These are phyloP conservation scores for Mucor lusitanicus DNA, from an alignment of 371 early-diverging fungal genomes.

Conservation along the genomic window DNA sequence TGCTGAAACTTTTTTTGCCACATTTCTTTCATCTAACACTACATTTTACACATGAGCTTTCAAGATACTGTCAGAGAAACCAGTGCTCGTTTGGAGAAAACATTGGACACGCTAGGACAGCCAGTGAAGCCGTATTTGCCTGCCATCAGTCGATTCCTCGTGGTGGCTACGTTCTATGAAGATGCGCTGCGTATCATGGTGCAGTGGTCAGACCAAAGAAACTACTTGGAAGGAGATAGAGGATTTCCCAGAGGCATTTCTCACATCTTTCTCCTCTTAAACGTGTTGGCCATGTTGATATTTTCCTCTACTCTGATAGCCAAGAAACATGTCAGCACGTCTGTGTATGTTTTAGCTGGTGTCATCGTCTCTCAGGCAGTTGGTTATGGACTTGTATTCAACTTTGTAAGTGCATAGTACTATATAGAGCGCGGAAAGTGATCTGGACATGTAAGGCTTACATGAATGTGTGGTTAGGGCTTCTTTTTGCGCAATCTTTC, in stretches of 20 bases:
- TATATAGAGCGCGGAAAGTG: too few species aligned
- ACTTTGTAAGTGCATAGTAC: slow-evolving; percentile 44
- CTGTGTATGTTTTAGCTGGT: slow-evolving; percentile 72
- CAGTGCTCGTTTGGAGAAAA: background rate
- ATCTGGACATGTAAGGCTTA: background rate
- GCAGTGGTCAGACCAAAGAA: slow-evolving; percentile 33
- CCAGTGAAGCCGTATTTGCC: slow-evolving; percentile 28
- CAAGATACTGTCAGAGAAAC: background rate
- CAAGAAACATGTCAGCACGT: slow-evolving; percentile 70
- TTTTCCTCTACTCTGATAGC: slow-evolving; percentile 79
- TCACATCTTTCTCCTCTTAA: slow-evolving; percentile 38
- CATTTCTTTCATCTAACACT: background rate
- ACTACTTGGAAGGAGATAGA: slow-evolving; percentile 17
- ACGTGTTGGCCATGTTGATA: slow-evolving; percentile 75
- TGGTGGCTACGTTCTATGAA: slow-evolving; percentile 41
- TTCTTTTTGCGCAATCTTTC: slow-evolving; percentile 62
- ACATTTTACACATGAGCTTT: background rate
- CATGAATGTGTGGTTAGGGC: background rate
- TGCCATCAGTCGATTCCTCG: slow-evolving; percentile 29
- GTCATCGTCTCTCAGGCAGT: slow-evolving; percentile 83
- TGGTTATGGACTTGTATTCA: slow-evolving; percentile 89
- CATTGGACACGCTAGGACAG: slow-evolving; percentile 6
- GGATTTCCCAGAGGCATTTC: slow-evolving; percentile 21
- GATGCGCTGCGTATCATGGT: slow-evolving; percentile 31
- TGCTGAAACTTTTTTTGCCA: background rate